Percentiles rank a stretch among this genome's conserved stretches.
Evolutionary conservation across 495 filamentous ascomycete species (phyloP).

Genomic region (Schizothecium vesticola): DNA sequence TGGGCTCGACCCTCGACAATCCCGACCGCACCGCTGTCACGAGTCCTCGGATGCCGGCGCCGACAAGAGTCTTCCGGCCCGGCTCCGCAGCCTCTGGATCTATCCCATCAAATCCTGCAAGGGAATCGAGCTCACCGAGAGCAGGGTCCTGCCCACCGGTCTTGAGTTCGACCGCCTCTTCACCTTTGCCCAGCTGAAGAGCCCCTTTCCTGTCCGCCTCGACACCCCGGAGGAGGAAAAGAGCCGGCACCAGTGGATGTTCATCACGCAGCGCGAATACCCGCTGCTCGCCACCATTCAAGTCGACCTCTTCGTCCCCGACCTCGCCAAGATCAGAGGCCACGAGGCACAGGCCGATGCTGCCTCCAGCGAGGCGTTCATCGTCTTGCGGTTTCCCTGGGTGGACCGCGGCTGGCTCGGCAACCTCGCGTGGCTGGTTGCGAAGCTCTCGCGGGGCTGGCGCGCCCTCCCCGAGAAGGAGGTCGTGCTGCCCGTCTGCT

Average conservation of each 20-base stretch:
- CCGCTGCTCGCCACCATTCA: constrained; percentile 65
- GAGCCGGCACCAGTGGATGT: constrained; percentile 59
- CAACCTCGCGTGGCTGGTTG: constrained; percentile 31
- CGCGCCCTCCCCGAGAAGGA: constrained; percentile 43
- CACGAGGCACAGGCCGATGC: constrained; percentile 19
- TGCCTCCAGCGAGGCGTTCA: constrained; percentile 47
- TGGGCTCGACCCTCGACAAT: constrained; percentile 34
- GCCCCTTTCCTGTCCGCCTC: constrained; percentile 42
- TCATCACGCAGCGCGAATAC: constrained; percentile 74
- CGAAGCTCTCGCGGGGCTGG: constrained; percentile 42
- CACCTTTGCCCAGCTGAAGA: constrained; percentile 67
- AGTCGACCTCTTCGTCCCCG: constrained; percentile 76
- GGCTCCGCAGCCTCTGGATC: constrained; percentile 75
- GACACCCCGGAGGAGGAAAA: constrained; percentile 37
- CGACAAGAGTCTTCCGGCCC: constrained; percentile 26
- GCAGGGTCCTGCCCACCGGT: constrained; percentile 63
- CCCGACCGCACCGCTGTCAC: constrained; percentile 29
- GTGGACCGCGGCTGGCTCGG: constrained; percentile 42
- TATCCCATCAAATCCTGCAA: constrained; percentile 87
- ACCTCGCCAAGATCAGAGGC: constrained; percentile 47
- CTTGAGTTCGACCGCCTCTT: constrained; percentile 82
- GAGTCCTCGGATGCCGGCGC: not conserved
- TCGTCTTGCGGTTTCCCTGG: constrained; percentile 59
- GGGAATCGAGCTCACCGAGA: constrained; percentile 66
- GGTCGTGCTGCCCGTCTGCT: constrained; percentile 60